Evolutionary conservation across 768 basidiomycete species (phyloP).

Genomic region (Amanita inopinata): DNA sequence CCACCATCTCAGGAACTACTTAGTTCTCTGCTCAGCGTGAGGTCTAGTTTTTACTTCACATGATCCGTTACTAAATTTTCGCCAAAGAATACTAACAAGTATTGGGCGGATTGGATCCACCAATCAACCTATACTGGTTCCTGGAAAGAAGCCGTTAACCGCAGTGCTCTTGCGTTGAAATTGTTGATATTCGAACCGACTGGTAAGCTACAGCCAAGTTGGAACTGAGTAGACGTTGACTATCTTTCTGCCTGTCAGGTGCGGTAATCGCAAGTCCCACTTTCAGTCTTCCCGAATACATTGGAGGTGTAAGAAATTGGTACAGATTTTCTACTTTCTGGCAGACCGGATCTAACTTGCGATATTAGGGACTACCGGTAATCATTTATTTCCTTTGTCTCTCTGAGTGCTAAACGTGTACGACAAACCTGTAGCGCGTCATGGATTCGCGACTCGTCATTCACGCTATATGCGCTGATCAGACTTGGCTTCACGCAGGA

Average conservation of each 20-base stretch:
- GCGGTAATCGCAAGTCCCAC: slow-evolving; percentile 94
- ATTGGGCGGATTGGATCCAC: slow-evolving; percentile 89
- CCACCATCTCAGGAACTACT: slow-evolving; percentile 38
- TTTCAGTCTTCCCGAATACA: slow-evolving; percentile 87
- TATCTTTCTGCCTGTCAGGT: slow-evolving; percentile 28
- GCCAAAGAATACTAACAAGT: slow-evolving; percentile 54
- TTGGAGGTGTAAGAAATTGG: slow-evolving; percentile 89
- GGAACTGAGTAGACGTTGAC: background rate
- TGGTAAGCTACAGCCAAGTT: slow-evolving; percentile 24
- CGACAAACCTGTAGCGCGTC: slow-evolving; percentile 40
- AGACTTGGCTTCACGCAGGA: slow-evolving; percentile 92
- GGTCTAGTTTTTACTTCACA: slow-evolving; percentile 11
- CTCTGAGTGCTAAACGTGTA: background rate
- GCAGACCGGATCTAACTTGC: no score
- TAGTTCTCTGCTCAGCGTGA: slow-evolving; percentile 44
- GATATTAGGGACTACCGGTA: slow-evolving; percentile 53
- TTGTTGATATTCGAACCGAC: slow-evolving; percentile 90
- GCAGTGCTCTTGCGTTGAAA: slow-evolving; percentile 90
- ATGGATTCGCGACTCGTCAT: slow-evolving; percentile 94
- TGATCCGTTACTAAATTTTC: background rate
- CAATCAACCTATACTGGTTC: slow-evolving; percentile 83
- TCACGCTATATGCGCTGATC: slow-evolving; percentile 91
- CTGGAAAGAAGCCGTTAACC: slow-evolving; percentile 93
- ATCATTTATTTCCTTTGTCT: slow-evolving; percentile 8
- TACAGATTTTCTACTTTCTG: slow-evolving; percentile 17